Evolutionary conservation across 805 yeast species (phyloP).

Genomic region (Ogataea philodendri): DNA sequence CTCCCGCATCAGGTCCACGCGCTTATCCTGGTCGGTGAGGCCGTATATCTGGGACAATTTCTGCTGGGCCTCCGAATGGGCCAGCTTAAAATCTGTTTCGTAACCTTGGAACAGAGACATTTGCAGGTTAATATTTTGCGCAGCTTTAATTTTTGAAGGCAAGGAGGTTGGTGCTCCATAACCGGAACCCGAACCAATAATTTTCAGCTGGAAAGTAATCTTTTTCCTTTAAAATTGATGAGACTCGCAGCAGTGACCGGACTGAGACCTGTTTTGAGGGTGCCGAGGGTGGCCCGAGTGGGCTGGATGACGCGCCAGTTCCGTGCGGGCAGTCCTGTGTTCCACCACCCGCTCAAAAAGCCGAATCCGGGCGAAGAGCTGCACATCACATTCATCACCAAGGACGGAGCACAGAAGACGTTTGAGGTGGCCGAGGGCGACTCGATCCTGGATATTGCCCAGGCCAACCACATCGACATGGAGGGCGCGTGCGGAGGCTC

Average conservation of each 20-base stretch:
- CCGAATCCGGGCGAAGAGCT: constrained; percentile 94
- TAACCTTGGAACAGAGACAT: constrained; percentile 56
- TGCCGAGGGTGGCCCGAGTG: too few relatives aligned
- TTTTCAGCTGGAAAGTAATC: constrained; percentile 15
- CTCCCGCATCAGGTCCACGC: constrained; percentile 55
- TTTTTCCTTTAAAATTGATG: too few relatives aligned
- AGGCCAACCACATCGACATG: constrained; percentile 89
- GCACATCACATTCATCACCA: constrained; percentile 82
- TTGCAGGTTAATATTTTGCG: too few relatives aligned
- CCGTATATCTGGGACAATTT: constrained; percentile 56
- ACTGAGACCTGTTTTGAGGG: constrained; percentile 1
- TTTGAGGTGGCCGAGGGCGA: constrained; percentile 93
- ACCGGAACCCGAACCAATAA: constrained; percentile 11
- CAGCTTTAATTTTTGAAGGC: too few relatives aligned
- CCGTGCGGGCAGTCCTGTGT: too few relatives aligned
- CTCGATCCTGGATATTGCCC: constrained; percentile 88
- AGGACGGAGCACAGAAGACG: constrained; percentile 81
- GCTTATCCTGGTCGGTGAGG: constrained; percentile 43
- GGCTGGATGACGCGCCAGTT: too few relatives aligned
- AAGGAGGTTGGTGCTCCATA: constrained; percentile 14
- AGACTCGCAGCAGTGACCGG: constrained; percentile 1
- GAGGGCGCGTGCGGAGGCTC: constrained; percentile 99
- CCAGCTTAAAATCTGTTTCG: constrained; percentile 69
- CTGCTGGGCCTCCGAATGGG: constrained; percentile 66
- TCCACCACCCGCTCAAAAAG: constrained; percentile 84